Evolutionary conservation across 139 green algal genomes (phyloP), one percentile per base, ranked within the genome.

Genomic region (Asterochloris erici): DNA sequence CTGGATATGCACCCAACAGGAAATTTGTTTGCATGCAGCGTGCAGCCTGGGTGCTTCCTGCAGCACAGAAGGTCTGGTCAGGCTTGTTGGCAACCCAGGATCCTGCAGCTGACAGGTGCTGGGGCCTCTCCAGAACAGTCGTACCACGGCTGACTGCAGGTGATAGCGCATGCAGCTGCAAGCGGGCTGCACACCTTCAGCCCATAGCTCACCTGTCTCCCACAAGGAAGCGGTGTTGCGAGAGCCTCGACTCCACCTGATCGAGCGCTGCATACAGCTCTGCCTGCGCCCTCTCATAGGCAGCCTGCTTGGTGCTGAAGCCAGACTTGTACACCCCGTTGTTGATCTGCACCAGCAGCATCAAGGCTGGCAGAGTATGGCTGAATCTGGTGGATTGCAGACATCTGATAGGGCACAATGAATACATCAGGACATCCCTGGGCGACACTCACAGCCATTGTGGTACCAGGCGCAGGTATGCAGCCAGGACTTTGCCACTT

Each of bases 311-410:
- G 26, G 94, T 98, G 63, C 89, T 79, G 78, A 98, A 98, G 38
- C 95, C 94, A 38, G 82, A 90, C 73, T 81, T 84, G 82, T 96
- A 96, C 21, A 95, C 91, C 6, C 90, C 95, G 78, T 98, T 98
- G 91, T 96, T 97, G 24, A 98, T 84, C 85, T 85, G 81, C 85
- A 84, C 11, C 38, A 38, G 12, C 26, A 24, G 47, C 24, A 77
- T 21, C 66, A 2, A 24, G 66, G 66, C 6, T 54, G 2, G 66
- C 76, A 54, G 23, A 38, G 0, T 69, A 9, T 21, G 14, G 28
- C 17, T 38, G 21, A 27, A 14, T 15, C 70, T 76, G 21, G 6
- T 38, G 9, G 47, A n/a, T 76, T 76, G 70, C 70, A 26, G 66
- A 24, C 21, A 24, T 71, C 66, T 24, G 21, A 26, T 26, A 71